Evolutionary conservation across 345 rosid genomes (phyloP), one percentile per base, ranked within the genome.

Genomic region (Gynandropsis gynandra): DNA sequence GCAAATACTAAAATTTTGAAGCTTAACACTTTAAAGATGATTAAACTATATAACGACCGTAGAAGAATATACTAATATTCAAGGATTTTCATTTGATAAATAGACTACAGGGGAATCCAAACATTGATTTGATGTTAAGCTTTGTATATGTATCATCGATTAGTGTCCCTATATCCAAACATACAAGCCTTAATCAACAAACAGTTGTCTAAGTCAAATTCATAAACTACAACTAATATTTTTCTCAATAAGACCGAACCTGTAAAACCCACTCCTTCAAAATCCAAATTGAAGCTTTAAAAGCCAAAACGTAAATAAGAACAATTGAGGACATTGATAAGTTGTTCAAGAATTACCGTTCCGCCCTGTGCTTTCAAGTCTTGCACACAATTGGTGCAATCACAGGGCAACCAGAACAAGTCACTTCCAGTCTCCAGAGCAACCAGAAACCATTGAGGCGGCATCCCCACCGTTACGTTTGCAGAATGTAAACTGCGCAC

Each of bases 361-460:
- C 82, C 80, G 1, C 50, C 31, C 8, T 76, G 14, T 3, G 66
- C 9, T 33, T 20, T 15, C 63, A 92, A 21, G 34, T 74, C 72
- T 17, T 0, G 72, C 0, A 81, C 59, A 51, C 98, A 92, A 53
- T 58, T 74, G 14, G 27, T 19, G 60, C 97, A 92, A 53, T 92
- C 87, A 36, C 98, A 92, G 9, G 98, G 97, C 56, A 92, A 61
- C 98, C 98, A 92, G 59, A 92, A 88, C 65, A 85, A 73, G 66
- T 85, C 86, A 61, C 97, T 92, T 36, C 98, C 98, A 4, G 95
- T 92, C 64, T 92, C 98, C 34, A 87, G 54, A 20, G 98, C 98
- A 47, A 88, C 98, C 50, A 92, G 49, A 72, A 64, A 92, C 42
- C 80, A 78, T 41, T 70, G 50, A 59, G 75, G 53, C 7, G 95